Evolutionary conservation across 306 rosid species (phyloP), one percentile per base, ranked within the genome.

Genomic region (Begonia masoniana): DNA sequence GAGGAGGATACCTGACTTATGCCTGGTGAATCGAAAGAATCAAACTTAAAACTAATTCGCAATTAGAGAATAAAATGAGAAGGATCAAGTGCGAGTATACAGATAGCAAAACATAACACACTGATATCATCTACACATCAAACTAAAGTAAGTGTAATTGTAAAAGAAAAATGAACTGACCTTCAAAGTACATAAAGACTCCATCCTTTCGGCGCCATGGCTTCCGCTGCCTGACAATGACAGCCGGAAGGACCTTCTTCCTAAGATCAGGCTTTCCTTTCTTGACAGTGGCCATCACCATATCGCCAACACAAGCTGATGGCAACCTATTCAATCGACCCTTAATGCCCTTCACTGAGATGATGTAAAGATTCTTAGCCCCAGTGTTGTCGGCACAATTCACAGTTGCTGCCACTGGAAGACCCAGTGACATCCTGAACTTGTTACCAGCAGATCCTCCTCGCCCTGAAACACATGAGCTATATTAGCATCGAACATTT

Each of bases 281-380:
- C 83, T 88, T 88, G 9, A 85, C 95, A 45, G 97, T 88, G 14
- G 97, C 97, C 95, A 82, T 88, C 5, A 88, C 97, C 95, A 88
- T 88, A 68, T 88, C 95, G 0, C 97, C 97, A 0, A 80, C 97
- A 45, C 95, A 88, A 4, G 97, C 97, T 0, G 95, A 88, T 1
- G 97, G 97, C 21, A 88, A 69, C 61, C 94, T 80, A 55, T 88
- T 82, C 4, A 88, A 68, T 1, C 87, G 69, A 3, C 97, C 97
- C 57, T 88, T 88, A 72, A 88, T 88, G 1, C 95, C 95, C 60
- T 88, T 88, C 41, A 88, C 95, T 0, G 97, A 89, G 11, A 89
- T 89, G 56, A 82, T 80, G 80, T 89, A 89, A 0, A 89, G 85
- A 21, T 89, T 89, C 94, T 85, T 89, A 0, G 94, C 95, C 0